phyloP scores from a whole-genome alignment of 768 basidiomycete species.

The Agrocybe pediades region DNA sequence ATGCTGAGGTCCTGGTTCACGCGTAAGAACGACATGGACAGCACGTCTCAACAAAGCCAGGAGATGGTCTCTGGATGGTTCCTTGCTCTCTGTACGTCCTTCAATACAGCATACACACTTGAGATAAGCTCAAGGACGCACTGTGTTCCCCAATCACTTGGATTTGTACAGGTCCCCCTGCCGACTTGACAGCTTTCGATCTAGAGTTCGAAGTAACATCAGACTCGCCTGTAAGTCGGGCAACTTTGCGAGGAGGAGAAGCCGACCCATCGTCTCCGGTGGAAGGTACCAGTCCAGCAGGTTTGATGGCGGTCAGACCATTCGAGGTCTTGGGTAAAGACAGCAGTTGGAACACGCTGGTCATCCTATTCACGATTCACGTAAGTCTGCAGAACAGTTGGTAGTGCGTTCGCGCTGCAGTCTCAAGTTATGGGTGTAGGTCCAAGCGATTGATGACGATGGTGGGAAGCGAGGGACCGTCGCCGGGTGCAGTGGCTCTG shows the following conservation, averaged over 20 bases:
- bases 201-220: conserved; percentile 71
- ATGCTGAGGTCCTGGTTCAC: conserved; percentile 25
- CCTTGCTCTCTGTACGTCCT: conserved; percentile 18
- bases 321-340: conserved; percentile 53
- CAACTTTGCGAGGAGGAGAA: conserved; percentile 68
- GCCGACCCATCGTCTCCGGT: conserved; percentile 44
- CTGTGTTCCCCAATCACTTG: conserved; percentile 45
- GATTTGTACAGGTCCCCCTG: conserved; percentile 45
- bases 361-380: conserved; percentile 35
- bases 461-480: too few species aligned
- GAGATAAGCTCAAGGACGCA: conserved; percentile 15
- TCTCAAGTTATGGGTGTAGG: too few species aligned
- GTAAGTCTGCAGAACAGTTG: too few species aligned
- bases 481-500: too few species aligned
- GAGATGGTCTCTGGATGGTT: conserved; percentile 25
- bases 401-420: too few species aligned
- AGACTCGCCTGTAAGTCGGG: conserved; percentile 65
- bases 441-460: too few species aligned
- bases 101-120: not conserved
- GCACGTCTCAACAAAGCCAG: conserved; percentile 34
- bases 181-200: conserved; percentile 31
- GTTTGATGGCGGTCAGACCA: conserved; percentile 45
- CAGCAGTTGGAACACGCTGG: conserved; percentile 41
- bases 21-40: conserved; percentile 43
- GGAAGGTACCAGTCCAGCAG: conserved; percentile 35